Base-by-base conservation (phyloP, 108 stramenopile genomes). In the Asterionellopsis glacialis region DNA sequence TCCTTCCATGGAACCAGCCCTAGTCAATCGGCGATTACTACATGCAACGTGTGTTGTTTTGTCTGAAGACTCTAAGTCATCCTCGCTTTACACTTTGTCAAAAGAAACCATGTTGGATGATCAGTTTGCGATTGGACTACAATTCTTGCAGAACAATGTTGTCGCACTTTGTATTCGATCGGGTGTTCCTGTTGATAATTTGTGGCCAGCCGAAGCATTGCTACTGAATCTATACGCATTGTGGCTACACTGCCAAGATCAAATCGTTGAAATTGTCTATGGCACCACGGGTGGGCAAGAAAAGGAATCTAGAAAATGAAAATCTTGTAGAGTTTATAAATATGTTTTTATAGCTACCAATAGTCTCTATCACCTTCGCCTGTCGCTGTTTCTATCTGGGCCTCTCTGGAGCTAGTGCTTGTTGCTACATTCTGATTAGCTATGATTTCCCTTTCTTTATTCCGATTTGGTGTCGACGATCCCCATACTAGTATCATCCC, bases 401-500 rank as follows among this genome's bases (percentile, higher is more conserved):
- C 33, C 33, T 33, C 33, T 33, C 33, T 33, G 33, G 33, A 33
- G 33, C 33, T 33, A 33, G 5, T 33, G 7, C 33, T 33, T 33
- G 5, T 33, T 33, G 33, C 33, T 33, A 33, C 7, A 5, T 33
- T 33, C 33, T 33, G 33, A 33, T 33, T 33, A 7, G 33, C 33
- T 33, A 5, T 33, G 33, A 33, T 7, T 33, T 33, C 7, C 7
- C 33, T 33, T 33, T 5, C 7, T 7, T 33, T 7, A 7, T 33
- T 33, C 33, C 33, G 5, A 5, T 9, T 48, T 61, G 5, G 44
- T 45, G 1, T 7, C 5, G 44, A 28, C 14, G 63, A 51, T 24
- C 84, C 89, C 89, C 89, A 91, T 6, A 59, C 74, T 22, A 91
- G 59, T 59, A 91, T 82, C 76, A 88, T 84, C 5, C 90, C 90